Evolutionary conservation across 2,329 filamentous ascomycete genomes (phyloP), one percentile per base, ranked within the genome.

Genomic region (Aureobasidium sp.): DNA sequence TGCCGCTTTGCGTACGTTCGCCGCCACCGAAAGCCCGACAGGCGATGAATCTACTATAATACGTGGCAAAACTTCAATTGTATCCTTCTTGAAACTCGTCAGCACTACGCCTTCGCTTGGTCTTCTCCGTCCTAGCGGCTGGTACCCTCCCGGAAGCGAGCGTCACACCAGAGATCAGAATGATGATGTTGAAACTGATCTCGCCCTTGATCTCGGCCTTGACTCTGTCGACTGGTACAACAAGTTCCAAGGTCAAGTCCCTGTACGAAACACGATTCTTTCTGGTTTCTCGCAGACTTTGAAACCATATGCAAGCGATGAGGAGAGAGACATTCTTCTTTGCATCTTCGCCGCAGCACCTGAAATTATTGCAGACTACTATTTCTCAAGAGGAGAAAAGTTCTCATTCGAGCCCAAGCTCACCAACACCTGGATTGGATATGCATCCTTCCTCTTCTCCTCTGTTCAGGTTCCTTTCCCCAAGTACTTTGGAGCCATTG

Each of bases 381-480:
- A 96, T 70, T 80, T 85, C 47, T 86, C 84, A 70, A 59, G 55
- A 25, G 55, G 48, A 14, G 92, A 91, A 70, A 86, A 83, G 63
- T 84, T 87, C 29, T 71, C 70, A 59, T 94, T 97, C 68, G 92
- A 97, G 45, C 92, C 94, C 0, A 97, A 96, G 70, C 81, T 95
- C 5, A 94, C 91, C 3, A 87, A 91, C 48, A 94, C 91, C 0
- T 99, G 94, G 94, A 89, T 97, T 67, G 92, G 93, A 45, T 96
- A 95, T 71, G 91, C 91, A 0, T 86, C 91, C 0, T 90, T 97
- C 64, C 76, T 99, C 5, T 96, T 95, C 73, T 89, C 88, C 64
- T 85, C 87, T 1, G 85, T 97, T 49, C 83, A 87, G 62, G 78
- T 95, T 39, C 85, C 87, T 1, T 78, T 96, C 2, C 92, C 92